phyloP scores from a whole-genome alignment of 2,329 filamentous ascomycete genomes.

The Rachicladosporium sp. region DNA sequence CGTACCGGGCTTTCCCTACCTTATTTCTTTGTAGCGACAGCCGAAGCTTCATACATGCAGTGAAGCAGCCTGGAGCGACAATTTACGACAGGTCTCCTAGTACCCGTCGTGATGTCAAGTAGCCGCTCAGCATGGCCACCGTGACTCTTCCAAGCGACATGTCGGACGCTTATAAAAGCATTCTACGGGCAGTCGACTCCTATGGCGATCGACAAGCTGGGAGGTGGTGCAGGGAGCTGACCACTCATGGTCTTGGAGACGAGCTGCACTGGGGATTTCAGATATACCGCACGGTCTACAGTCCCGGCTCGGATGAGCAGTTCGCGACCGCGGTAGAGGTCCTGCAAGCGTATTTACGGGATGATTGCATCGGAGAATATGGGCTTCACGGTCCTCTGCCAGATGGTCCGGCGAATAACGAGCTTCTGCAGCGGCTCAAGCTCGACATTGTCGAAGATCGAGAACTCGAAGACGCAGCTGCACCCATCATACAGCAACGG shows the following conservation, averaged over 20 bases:
- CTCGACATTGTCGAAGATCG: neutral
- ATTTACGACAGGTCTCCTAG: no score
- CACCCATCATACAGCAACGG: neutral
- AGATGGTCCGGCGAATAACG: neutral
- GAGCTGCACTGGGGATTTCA: neutral
- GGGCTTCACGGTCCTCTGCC: neutral
- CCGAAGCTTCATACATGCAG: no score
- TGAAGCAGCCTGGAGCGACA: no score
- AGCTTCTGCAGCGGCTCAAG: neutral
- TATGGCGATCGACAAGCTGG: no score
- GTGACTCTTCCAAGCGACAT: no score
- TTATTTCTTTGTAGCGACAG: no score
- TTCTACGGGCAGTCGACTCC: no score
- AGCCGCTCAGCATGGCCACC: no score
- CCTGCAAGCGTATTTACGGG: neutral
- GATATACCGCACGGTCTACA: conserved; percentile 1
- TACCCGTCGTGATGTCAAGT: no score
- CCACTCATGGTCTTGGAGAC: neutral
- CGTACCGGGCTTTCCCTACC: no score
- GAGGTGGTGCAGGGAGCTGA: neutral
- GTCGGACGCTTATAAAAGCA: no score
- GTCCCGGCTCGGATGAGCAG: neutral
- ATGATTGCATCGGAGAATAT: neutral
- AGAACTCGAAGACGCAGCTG: neutral
- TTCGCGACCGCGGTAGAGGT: neutral